Base-by-base conservation (phyloP, 2,329 filamentous ascomycete genomes). In the Cladosporium austrohemisphaericum region DNA sequence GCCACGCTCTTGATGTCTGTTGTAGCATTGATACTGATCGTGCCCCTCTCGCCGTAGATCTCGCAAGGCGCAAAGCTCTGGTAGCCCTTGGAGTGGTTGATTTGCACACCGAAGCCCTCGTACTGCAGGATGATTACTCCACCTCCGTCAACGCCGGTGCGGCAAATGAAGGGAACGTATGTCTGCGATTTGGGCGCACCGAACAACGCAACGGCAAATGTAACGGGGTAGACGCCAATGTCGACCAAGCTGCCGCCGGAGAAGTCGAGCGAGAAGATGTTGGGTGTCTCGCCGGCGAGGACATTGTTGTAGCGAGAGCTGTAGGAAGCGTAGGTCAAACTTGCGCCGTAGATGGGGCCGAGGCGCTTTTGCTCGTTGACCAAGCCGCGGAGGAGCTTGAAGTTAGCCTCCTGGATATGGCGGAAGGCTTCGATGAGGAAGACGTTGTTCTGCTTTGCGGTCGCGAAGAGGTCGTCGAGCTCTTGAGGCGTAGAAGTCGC, bases 331-430 rank as follows among this genome's bases (percentile, higher is more conserved):
- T 68, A 76, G 37, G 62, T 69, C 29, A 76, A 61, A 49, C 60
- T 68, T 7, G 72, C 73, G 37, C 73, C 73, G 50, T 68, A 70
- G 37, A 76, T 62, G 0, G 59, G 58, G 0, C 72, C 73, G 2
- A 76, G 56, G n/a, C 60, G 60, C 32, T 64, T 58, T 35, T 68
- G 57, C 14, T 73, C 61, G 8, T 58, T 58, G 32, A 69, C 31
- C 2, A 59, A 29, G 5, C 59, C 52, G 36, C 71, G 70, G 25
- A 76, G 57, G 23, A 69, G 59, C 48, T 71, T 70, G 66, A 73
- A 76, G 59, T 76, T 76, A 33, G 65, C 62, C 61, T 76, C 74
- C 61, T 75, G 74, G 41, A 76, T 69, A 57, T 76, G 74, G 28
- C 74, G 64, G 64, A 68, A 75, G 13, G 74, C 74, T 61, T 76